phyloP scores from a whole-genome alignment of 129 eudicot species.

The Artemisia tridentata region DNA sequence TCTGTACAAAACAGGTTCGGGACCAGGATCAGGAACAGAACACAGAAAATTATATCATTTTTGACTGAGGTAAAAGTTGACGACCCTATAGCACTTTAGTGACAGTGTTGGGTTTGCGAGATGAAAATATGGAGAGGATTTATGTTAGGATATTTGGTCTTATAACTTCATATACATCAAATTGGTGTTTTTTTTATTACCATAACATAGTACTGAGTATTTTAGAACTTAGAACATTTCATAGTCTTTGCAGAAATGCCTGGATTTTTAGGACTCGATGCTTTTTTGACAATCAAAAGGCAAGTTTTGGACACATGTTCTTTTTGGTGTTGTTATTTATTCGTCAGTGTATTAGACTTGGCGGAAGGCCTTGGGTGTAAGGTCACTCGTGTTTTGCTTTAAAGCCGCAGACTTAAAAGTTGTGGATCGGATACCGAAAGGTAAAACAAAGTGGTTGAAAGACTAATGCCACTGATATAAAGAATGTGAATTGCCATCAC shows the following conservation, averaged over 20 bases:
- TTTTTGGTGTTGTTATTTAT: background rate
- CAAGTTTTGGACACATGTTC: background rate
- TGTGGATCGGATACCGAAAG: no score
- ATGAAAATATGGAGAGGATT: conserved; percentile 32
- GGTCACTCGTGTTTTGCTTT: no score
- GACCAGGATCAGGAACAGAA: conserved; percentile 29
- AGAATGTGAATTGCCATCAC: no score
- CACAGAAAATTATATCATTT: conserved; percentile 30
- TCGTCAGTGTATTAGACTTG: background rate
- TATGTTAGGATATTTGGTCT: conserved; percentile 32
- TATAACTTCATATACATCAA: conserved; percentile 36
- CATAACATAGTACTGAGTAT: conserved; percentile 13
- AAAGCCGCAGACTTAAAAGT: no score
- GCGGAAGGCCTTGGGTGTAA: background rate
- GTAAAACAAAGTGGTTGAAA: no score
- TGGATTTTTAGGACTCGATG: conserved; percentile 5
- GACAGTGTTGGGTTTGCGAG: conserved; percentile 31
- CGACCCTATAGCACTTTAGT: conserved; percentile 27
- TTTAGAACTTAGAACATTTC: background rate
- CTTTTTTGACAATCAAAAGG: background rate
- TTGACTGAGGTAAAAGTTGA: conserved; percentile 32
- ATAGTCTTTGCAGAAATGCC: conserved; percentile 14
- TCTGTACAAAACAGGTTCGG: conserved; percentile 56
- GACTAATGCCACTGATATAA: no score
- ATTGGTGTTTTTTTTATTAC: conserved; percentile 17